A percentile compares a stretch with the other conserved stretches of the same genome.
Evolutionary conservation across 257 asterid species (phyloP).

Genomic region (Jacaranda copaia): DNA sequence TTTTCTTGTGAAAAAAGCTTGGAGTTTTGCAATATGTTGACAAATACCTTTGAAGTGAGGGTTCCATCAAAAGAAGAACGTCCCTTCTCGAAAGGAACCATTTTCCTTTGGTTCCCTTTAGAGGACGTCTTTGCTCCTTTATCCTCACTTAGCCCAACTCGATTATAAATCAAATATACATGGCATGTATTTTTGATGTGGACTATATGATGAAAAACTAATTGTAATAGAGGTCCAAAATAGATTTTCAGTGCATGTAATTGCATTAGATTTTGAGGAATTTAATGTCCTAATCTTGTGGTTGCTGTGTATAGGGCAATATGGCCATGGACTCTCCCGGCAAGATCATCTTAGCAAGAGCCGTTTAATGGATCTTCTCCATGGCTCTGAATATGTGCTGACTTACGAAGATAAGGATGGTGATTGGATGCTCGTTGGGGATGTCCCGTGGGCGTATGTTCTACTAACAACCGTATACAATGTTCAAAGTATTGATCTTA

Average conservation of each 20-base stretch:
- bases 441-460: conserved; percentile 86
- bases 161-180: too few relatives aligned
- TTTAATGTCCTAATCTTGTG: not conserved
- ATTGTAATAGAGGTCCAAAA: too few relatives aligned
- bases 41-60: too few relatives aligned
- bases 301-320: conserved; percentile 57
- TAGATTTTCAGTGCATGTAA: not conserved
- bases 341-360: conserved; percentile 60
- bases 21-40: too few relatives aligned
- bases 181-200: too few relatives aligned
- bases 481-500: not conserved
- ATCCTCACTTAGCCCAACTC: too few relatives aligned
- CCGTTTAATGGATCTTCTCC: conserved; percentile 65
- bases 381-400: conserved; percentile 72
- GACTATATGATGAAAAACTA: too few relatives aligned
- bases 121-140: too few relatives aligned
- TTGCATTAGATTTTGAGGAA: not conserved
- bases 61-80: too few relatives aligned
- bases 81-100: too few relatives aligned
- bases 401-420: conserved; percentile 84
- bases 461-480: not conserved
- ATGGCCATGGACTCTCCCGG: conserved; percentile 53
- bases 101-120: too few relatives aligned
- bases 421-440: conserved; percentile 97
- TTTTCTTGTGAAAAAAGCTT: too few relatives aligned